Evolutionary conservation across 2,329 filamentous ascomycete species (phyloP).

Genomic region (Cercospora sesami): DNA sequence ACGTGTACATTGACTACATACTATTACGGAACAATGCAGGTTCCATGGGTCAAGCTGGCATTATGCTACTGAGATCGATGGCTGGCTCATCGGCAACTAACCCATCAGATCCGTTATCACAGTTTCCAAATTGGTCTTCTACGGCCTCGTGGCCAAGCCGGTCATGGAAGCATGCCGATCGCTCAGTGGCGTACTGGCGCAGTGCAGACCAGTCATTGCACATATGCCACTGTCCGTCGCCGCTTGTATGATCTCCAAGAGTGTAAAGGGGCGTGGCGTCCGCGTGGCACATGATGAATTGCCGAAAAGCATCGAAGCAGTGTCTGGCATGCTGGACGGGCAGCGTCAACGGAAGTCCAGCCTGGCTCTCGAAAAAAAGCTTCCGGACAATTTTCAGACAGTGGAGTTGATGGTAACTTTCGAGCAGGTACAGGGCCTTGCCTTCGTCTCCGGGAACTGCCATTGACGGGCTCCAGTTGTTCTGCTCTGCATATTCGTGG

Average conservation of each 20-base stretch:
- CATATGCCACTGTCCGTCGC: constrained; percentile 21
- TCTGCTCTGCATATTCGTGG: constrained; percentile 5
- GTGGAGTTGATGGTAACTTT: constrained; percentile 25
- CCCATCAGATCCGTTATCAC: constrained; percentile 21
- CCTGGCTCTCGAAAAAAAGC: constrained; percentile 14
- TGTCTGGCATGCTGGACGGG: constrained; percentile 22
- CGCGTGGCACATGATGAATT: constrained; percentile 24
- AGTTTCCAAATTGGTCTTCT: constrained; percentile 16
- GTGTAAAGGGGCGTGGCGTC: constrained; percentile 22
- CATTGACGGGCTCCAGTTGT: constrained; percentile 19
- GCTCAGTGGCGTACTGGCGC: constrained; percentile 23
- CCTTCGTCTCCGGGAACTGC: constrained; percentile 9
- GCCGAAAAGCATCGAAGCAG: constrained; percentile 26
- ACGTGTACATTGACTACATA: background rate
- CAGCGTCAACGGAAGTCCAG: constrained; percentile 10
- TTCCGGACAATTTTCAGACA: constrained; percentile 22
- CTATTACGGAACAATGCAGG: background rate
- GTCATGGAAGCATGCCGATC: constrained; percentile 22
- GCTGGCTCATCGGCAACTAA: constrained; percentile 10
- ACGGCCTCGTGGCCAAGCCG: constrained; percentile 7
- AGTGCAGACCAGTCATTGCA: constrained; percentile 24
- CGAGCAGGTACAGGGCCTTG: constrained; percentile 22
- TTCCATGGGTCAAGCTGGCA: background rate
- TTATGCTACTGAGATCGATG: constrained; percentile 1
- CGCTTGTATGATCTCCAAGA: constrained; percentile 17